These are phyloP conservation scores for Nakazawaea anatomiae DNA, from an alignment of 805 yeast species.

Conservation along the genomic window DNA sequence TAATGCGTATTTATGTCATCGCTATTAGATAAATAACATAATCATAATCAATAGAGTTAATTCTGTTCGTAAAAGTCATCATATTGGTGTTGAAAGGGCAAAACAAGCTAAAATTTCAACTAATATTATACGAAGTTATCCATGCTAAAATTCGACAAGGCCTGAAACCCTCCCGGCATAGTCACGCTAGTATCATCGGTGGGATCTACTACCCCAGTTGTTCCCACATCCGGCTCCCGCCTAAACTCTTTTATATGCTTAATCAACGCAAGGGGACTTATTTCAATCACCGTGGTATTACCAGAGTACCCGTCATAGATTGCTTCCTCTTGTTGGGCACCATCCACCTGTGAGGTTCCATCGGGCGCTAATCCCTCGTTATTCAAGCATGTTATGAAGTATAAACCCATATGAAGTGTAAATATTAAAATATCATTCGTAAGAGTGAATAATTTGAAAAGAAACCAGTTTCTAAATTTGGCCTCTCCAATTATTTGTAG, in stretches of 20 bases:
- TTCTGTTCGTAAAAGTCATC: no score
- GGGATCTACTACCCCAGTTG: neutral
- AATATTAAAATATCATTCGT: constrained; percentile 26
- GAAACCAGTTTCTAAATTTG: constrained; percentile 20
- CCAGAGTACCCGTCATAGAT: constrained; percentile 42
- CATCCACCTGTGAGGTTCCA: constrained; percentile 15
- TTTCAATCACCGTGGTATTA: constrained; percentile 25
- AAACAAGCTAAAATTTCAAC: neutral
- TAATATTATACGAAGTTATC: constrained; percentile 3
- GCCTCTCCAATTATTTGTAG: constrained; percentile 44
- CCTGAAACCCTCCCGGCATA: constrained; percentile 12
- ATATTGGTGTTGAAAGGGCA: neutral
- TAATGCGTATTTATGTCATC: no score
- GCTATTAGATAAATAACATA: no score
- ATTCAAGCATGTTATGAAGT: constrained; percentile 25
- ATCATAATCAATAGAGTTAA: no score
- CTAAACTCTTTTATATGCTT: constrained; percentile 17
- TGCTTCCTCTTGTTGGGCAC: constrained; percentile 11
- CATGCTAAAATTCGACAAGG: constrained; percentile 1
- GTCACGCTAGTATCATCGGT: neutral
- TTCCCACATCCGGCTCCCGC: constrained; percentile 9
- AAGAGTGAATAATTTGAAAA: constrained; percentile 19
- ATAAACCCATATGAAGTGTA: constrained; percentile 22
- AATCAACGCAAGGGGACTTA: constrained; percentile 27
- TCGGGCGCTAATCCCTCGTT: constrained; percentile 21